These are phyloP conservation scores for Phoma sp. DNA, from an alignment of 2,329 filamentous ascomycete genomes.

Conservation along the genomic window DNA sequence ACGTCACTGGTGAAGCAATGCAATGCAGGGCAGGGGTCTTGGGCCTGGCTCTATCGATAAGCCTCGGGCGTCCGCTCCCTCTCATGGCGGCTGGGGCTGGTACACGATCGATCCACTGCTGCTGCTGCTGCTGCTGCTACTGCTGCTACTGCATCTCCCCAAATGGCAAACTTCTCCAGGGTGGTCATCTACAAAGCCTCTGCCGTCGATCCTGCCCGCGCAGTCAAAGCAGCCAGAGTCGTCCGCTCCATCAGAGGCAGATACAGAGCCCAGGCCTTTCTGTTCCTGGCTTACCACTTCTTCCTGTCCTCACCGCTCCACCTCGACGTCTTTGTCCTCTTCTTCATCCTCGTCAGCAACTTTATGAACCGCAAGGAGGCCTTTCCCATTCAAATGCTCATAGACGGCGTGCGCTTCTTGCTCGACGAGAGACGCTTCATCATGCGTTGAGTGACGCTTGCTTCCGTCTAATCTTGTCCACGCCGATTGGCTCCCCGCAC, in stretches of 20 bases:
- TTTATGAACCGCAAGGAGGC: constrained; percentile 43
- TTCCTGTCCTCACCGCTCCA: constrained; percentile 40
- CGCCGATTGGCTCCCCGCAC: constrained; percentile 36
- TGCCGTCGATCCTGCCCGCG: constrained; percentile 22
- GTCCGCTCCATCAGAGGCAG: constrained; percentile 38
- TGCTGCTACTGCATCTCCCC: too few relatives aligned
- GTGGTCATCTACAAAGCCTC: constrained; percentile 22
- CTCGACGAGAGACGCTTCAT: constrained; percentile 36
- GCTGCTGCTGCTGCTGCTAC: too few relatives aligned
- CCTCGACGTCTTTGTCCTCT: constrained; percentile 42
- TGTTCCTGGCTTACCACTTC: constrained; percentile 45
- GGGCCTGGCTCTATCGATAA: neutral
- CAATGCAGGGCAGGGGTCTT: too few relatives aligned
- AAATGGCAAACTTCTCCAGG: constrained; percentile 24
- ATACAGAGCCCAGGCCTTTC: constrained; percentile 40
- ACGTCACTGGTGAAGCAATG: constrained; percentile 4
- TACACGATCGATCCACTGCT: neutral
- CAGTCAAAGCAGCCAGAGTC: constrained; percentile 30
- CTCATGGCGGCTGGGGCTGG: neutral
- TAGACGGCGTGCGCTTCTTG: constrained; percentile 37
- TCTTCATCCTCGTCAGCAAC: constrained; percentile 47
- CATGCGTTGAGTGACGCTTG: constrained; percentile 21
- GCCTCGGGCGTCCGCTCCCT: neutral
- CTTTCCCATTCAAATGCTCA: constrained; percentile 34
- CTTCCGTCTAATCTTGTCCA: neutral